Evolutionary conservation across 805 yeast species (phyloP), one percentile per base, ranked within the genome.

Genomic region (Candida stauntonica): DNA sequence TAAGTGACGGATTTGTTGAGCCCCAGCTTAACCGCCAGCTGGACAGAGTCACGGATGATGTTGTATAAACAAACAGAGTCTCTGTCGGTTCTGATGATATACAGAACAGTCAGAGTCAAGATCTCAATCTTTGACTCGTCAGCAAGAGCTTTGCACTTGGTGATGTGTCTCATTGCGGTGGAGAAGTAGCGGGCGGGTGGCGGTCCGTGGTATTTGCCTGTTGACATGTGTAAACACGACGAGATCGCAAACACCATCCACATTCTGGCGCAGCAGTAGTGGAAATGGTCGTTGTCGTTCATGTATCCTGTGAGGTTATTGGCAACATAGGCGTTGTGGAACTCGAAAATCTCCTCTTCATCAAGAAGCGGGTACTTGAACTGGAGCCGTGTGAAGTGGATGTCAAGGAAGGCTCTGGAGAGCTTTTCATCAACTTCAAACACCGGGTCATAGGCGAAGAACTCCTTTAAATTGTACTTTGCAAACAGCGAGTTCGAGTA

Each of bases 31-130:
- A 61, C 55, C 48, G 75, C 73, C 11, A 73, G 56, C 16, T 60
- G 55, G 68, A 76, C 66, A 5, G 79, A 71, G 50, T 77, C 81
- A 26, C 66, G 62, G 24, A 78, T 67, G 31, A 78, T 72, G 16
- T 70, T 71, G 50, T 73, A 75, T 12, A 77, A 61, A 9, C 72
- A 72, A 20, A 69, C 64, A 5, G 82, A 68, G 50, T 79, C 85
- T 35, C 72, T 64, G 48, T 79, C 85, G 3, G 82, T 76, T 52
- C 85, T 63, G 36, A 77, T 72, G 36, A 79, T 60, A 42, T 77
- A 77, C 16, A 75, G 64, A 7, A 77, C 73, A 11, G 78, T 59
- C 34, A 79, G 50, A 2, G 78, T 62, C 29, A 75, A 55, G 5
- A 78, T 63, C 54, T 77, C 81, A 26, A 79, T 63, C 47, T 71